Evolutionary conservation across 2,329 filamentous ascomycete genomes (phyloP), one percentile per base, ranked within the genome.

Genomic region (Penicillium sp.): DNA sequence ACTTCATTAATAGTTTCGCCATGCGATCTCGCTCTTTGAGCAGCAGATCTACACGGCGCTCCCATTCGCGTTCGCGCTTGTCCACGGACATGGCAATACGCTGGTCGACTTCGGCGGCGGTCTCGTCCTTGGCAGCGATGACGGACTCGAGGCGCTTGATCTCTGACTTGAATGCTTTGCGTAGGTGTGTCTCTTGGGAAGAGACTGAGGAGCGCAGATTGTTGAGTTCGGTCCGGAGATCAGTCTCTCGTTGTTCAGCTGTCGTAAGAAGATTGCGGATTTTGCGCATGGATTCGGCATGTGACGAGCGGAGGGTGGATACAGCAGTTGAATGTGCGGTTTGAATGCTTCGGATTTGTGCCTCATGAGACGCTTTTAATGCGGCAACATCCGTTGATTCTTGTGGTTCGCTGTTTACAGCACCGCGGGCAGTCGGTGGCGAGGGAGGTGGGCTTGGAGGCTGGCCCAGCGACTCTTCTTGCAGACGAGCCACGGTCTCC

Each of bases 41-140:
- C 6, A 69, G 45, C 9, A 66, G 42, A 32, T 68, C 59, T 2
- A 67, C 54, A 4, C 66, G 60, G 0, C 60, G 54, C 39, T 66
- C 58, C 67, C 67, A 70, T 36, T 66, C 64, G 15, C 60, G 59
- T 47, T 70, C 67, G 22, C 66, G 58, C 45, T 64, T 66, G 32
- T 67, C 63, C 10, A 67, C 56, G 0, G 64, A 64, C 30, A 56
- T 51, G 7, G 62, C 59, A 35, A 70, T 64, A 25, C 62, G 60
- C 37, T 57, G 48, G 42, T 69, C 66, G 12, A 69, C 35, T 3
- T 60, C 64, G 0, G 53, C 55, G 11, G 65, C 55, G 2, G 64
- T 56, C 30, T 66, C 63, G n/a, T 68, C 62, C 37, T 68, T 68
- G 1, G 56, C 55, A 9, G 60, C 56, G 15, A 68, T 60, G 13